Percentiles rank a stretch among this genome's conserved stretches.
These are phyloP conservation scores for Orbilia oligospora DNA, from an alignment of 2,329 filamentous ascomycete genomes.

Conservation along the genomic window DNA sequence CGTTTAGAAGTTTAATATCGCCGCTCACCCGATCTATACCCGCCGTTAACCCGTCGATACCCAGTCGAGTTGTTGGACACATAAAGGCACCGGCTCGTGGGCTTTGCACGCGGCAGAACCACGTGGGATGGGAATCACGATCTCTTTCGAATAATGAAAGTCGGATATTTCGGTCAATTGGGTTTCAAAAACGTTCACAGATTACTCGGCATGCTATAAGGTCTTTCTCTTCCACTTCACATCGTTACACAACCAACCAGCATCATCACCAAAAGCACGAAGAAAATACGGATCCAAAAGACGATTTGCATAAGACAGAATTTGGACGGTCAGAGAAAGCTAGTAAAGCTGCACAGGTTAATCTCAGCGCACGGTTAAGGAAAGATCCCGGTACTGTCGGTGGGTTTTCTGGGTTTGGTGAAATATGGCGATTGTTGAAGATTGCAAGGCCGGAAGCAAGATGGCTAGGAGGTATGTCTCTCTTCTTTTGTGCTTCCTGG, in stretches of 20 bases:
- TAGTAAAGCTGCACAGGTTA: slow-evolving; percentile 86
- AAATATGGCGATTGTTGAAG: slow-evolving; percentile 88
- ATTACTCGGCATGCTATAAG: slow-evolving; percentile 18
- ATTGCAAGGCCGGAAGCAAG: slow-evolving; percentile 88
- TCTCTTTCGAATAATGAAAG: background rate
- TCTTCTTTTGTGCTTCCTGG: background rate
- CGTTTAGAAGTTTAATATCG: slow-evolving; percentile 44
- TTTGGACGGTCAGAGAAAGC: slow-evolving; percentile 86
- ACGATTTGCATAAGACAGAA: slow-evolving; percentile 65
- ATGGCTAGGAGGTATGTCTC: slow-evolving; percentile 73
- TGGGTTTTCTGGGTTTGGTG: slow-evolving; percentile 74
- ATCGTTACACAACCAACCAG: slow-evolving; percentile 17
- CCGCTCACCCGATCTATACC: slow-evolving; percentile 41
- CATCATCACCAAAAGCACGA: slow-evolving; percentile 4
- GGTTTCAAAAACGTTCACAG: slow-evolving; percentile 14
- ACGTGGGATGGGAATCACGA: background rate
- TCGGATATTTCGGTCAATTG: slow-evolving; percentile 38
- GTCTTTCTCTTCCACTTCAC: slow-evolving; percentile 34
- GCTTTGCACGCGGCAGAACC: slow-evolving; percentile 16
- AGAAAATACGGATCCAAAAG: slow-evolving; percentile 20
- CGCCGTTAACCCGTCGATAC: slow-evolving; percentile 20
- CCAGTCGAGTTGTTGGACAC: slow-evolving; percentile 28
- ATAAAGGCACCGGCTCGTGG: slow-evolving; percentile 7
- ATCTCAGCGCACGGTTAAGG: slow-evolving; percentile 86
- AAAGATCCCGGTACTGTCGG: slow-evolving; percentile 77